phyloP scores from a whole-genome alignment of 73 alveolate genomes.

The Paramecium caudatum region DNA sequence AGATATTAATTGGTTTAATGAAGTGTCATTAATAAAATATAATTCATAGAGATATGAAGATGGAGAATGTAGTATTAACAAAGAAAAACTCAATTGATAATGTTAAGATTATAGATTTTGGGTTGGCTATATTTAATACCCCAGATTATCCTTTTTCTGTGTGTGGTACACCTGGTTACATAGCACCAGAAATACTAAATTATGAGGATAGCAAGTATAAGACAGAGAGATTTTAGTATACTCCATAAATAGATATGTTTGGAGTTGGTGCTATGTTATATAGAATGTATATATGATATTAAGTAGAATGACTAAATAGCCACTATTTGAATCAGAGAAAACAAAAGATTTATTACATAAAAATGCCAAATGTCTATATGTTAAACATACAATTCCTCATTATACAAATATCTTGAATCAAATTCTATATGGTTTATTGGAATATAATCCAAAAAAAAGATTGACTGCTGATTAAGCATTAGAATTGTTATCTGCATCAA shows the following conservation, averaged over 20 bases:
- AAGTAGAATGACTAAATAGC: slow-evolving; percentile 53
- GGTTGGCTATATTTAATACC: slow-evolving; percentile 86
- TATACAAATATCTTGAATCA: slow-evolving; percentile 4
- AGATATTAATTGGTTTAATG: slow-evolving; percentile 12
- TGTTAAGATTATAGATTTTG: slow-evolving; percentile 95
- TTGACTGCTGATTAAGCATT: slow-evolving; percentile 45
- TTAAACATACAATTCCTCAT: background rate
- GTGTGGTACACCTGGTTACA: slow-evolving; percentile 97
- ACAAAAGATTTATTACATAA: slow-evolving; percentile 33
- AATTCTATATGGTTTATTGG: slow-evolving; percentile 47
- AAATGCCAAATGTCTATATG: background rate
- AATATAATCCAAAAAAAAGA: slow-evolving; percentile 43
- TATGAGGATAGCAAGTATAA: slow-evolving; percentile 9
- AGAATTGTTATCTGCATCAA: background rate
- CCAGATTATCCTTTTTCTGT: slow-evolving; percentile 90
- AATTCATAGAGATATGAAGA: slow-evolving; percentile 92
- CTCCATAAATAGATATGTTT: slow-evolving; percentile 31
- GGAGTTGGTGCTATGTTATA: slow-evolving; percentile 40
- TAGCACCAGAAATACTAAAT: slow-evolving; percentile 87
- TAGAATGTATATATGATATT: slow-evolving; percentile 9
- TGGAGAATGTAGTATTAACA: slow-evolving; percentile 91
- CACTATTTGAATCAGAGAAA: slow-evolving; percentile 19
- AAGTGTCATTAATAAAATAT: slow-evolving; percentile 1
- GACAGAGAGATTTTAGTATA: background rate
- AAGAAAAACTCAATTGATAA: slow-evolving; percentile 88